Percentiles rank a stretch among this genome's conserved stretches.
Evolutionary conservation across 2,329 filamentous ascomycete genomes (phyloP).

Genomic region (Penicillium sp.): DNA sequence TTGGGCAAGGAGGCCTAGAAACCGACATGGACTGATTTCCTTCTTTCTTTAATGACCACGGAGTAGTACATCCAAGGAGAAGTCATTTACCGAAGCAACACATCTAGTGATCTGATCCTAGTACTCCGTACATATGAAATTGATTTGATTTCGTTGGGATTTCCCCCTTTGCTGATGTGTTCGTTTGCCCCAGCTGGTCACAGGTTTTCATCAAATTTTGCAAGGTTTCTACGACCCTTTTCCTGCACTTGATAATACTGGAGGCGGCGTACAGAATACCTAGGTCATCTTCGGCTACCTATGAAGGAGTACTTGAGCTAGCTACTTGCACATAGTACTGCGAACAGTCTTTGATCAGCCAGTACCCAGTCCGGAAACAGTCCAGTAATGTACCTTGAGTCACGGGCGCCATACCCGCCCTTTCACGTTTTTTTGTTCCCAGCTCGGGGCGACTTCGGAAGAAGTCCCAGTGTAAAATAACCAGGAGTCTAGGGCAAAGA

Average conservation of each 20-base stretch:
- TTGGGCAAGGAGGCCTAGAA: background rate
- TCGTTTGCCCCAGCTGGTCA: conserved; percentile 2
- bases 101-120: background rate
- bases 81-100: background rate
- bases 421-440: background rate
- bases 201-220: background rate
- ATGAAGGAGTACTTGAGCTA: background rate
- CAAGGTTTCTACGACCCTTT: background rate
- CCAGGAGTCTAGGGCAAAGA: background rate
- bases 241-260: background rate
- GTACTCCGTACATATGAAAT: background rate
- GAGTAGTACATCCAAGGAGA: background rate
- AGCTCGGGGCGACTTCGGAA: conserved; percentile 4
- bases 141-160: background rate
- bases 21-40: background rate
- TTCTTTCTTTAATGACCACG: background rate
- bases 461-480: background rate
- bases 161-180: background rate
- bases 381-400: conserved; percentile 1
- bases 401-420: conserved; percentile 1
- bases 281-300: background rate
- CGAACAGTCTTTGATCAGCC: background rate
- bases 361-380: conserved; percentile 7
- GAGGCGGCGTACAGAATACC: background rate
- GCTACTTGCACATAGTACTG: background rate